phyloP scores from a whole-genome alignment of 1,139 yeast genomes.

The Magnusiomyces tetraspermus region DNA sequence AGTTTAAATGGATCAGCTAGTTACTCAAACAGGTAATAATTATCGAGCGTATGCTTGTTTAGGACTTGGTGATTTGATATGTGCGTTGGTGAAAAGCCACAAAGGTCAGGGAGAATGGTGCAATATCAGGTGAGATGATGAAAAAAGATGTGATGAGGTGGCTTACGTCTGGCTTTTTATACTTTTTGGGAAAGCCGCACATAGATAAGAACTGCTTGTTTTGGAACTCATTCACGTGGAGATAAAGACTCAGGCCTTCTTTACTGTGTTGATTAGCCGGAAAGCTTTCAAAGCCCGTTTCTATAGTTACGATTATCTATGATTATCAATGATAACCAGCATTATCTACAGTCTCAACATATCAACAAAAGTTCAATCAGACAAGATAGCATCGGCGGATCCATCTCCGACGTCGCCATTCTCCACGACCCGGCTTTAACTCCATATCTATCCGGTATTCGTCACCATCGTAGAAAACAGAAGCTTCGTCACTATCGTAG shows the following conservation, averaged over 20 bases:
- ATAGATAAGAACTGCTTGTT: background rate
- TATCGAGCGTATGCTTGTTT: background rate
- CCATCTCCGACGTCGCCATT: slow-evolving; percentile 37
- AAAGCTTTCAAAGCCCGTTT: too few species aligned
- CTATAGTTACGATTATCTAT: too few species aligned
- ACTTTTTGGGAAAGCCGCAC: background rate
- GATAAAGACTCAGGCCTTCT: background rate
- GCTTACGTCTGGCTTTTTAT: background rate
- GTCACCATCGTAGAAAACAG: background rate
- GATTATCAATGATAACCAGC: too few species aligned
- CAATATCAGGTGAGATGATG: slow-evolving; percentile 3
- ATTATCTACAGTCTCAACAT: too few species aligned
- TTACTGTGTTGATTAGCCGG: slow-evolving; percentile 2
- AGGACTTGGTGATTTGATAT: background rate
- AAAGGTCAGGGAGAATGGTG: background rate
- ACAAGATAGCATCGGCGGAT: slow-evolving; percentile 23
- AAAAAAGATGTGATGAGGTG: background rate
- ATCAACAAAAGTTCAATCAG: background rate
- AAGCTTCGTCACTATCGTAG: background rate
- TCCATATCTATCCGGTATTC: slow-evolving; percentile 6
- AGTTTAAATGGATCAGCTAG: too few species aligned
- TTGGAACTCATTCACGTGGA: background rate
- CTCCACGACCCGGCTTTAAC: slow-evolving; percentile 23
- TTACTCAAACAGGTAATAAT: too few species aligned
- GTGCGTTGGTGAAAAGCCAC: background rate